A percentile compares a stretch with the other conserved stretches of the same genome.
These are phyloP conservation scores for Cladosporium velox DNA, from an alignment of 2,329 filamentous ascomycete genomes.

Conservation along the genomic window DNA sequence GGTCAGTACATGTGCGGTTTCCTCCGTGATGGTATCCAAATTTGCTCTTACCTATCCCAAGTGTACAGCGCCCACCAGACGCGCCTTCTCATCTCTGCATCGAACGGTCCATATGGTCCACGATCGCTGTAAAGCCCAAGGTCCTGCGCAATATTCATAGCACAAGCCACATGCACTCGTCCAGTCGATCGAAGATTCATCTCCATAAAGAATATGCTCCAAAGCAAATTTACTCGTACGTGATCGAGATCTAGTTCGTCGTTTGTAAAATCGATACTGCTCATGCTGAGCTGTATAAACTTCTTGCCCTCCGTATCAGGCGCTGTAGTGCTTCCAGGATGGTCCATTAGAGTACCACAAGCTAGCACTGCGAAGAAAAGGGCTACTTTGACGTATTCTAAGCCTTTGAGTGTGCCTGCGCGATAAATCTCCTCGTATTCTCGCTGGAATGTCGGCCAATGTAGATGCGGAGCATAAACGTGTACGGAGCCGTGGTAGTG, in stretches of 20 bases:
- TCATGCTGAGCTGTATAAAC: conserved; percentile 71
- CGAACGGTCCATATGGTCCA: conserved; percentile 71
- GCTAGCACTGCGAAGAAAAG: conserved; percentile 83
- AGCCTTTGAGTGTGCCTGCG: conserved; percentile 59
- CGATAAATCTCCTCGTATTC: conserved; percentile 78
- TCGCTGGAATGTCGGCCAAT: conserved; percentile 80
- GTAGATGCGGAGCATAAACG: conserved; percentile 77
- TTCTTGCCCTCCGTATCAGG: conserved; percentile 59
- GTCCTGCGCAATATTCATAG: conserved; percentile 79
- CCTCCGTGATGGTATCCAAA: neutral
- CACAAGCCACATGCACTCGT: conserved; percentile 81
- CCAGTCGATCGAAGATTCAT: conserved; percentile 82
- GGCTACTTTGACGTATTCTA: conserved; percentile 71
- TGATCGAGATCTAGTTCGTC: conserved; percentile 76
- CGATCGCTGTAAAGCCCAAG: conserved; percentile 77
- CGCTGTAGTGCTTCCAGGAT: conserved; percentile 57
- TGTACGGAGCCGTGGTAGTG: conserved; percentile 78
- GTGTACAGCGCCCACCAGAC: conserved; percentile 96
- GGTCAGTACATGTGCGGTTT: conserved; percentile 31
- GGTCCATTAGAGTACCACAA: conserved; percentile 73
- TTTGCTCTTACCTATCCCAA: conserved; percentile 68
- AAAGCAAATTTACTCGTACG: conserved; percentile 69
- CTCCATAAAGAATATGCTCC: conserved; percentile 79
- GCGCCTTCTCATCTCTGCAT: conserved; percentile 81
- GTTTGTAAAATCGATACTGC: conserved; percentile 76